Conservation (phyloP, 2,329 filamentous ascomycete species). For the Fusarium denticulatum region DNA sequence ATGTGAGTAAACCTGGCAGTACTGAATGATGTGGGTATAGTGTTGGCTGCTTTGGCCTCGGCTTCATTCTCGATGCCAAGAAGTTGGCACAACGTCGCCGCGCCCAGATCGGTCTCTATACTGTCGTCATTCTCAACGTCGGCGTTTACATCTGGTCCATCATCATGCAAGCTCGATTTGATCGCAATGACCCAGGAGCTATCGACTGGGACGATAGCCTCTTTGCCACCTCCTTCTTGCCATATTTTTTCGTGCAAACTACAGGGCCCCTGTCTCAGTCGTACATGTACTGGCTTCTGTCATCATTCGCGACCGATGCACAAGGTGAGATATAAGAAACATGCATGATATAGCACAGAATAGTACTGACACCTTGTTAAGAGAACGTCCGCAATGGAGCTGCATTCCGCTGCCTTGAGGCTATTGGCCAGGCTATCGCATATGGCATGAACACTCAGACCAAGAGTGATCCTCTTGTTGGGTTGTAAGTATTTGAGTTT, state of each 20-base stretch:
- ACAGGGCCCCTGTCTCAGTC: conserved; percentile 4
- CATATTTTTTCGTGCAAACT: conserved; percentile 14
- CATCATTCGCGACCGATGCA: conserved; percentile 9
- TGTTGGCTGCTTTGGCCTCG: conserved; percentile 6
- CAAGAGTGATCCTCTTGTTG: conserved; percentile 5
- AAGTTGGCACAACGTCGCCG: background rate
- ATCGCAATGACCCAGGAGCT: background rate
- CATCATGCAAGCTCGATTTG: conserved; percentile 6
- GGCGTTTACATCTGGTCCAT: conserved; percentile 17
- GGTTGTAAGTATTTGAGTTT: background rate
- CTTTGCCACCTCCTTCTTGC: background rate
- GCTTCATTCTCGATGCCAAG: conserved; percentile 12
- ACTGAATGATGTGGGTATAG: rapidly evolving
- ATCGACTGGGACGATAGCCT: conserved; percentile 13
- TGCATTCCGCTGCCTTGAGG: conserved; percentile 11
- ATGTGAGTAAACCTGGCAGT: rapidly evolving
- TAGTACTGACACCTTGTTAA: rapidly evolving
- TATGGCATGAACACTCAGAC: conserved; percentile 21
- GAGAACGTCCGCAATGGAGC: conserved; percentile 12
- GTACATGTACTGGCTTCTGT: conserved; percentile 19
- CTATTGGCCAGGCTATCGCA: conserved; percentile 1
- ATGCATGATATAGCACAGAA: too few relatives aligned
- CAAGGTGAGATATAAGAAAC: background rate
- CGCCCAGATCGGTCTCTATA: conserved; percentile 4
- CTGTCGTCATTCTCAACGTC: background rate